Percentiles rank a stretch among this genome's conserved stretches.
phyloP scores from a whole-genome alignment of 1,139 yeast species.

The Sugiyamaella grinbergsii region DNA sequence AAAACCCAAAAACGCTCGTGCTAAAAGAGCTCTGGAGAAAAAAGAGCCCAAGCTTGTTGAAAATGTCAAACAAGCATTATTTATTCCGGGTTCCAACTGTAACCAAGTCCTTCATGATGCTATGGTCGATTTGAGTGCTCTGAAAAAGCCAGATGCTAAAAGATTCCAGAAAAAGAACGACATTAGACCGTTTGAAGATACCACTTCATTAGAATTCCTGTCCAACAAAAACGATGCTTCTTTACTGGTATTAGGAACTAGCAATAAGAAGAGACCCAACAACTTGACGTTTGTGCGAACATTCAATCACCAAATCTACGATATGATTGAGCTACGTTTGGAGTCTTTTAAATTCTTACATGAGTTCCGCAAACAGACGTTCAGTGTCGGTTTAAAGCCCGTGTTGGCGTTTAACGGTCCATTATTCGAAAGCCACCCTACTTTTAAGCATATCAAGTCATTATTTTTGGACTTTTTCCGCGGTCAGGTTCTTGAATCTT shows the following conservation, averaged over 20 bases:
- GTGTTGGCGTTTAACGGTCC: slow-evolving; percentile 94
- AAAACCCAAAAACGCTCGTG: slow-evolving; percentile 92
- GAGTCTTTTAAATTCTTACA: slow-evolving; percentile 67
- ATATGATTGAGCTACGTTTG: slow-evolving; percentile 88
- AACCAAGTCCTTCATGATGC: slow-evolving; percentile 83
- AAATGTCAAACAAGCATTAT: slow-evolving; percentile 85
- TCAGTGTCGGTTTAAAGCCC: slow-evolving; percentile 89
- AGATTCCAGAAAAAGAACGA: slow-evolving; percentile 87
- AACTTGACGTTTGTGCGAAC: slow-evolving; percentile 86
- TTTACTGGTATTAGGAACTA: slow-evolving; percentile 75
- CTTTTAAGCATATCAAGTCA: slow-evolving; percentile 81
- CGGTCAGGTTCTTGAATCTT: slow-evolving; percentile 76
- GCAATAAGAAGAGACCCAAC: slow-evolving; percentile 91
- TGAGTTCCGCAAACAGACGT: slow-evolving; percentile 76
- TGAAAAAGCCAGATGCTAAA: slow-evolving; percentile 89
- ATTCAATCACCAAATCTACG: slow-evolving; percentile 85
- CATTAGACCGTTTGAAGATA: slow-evolving; percentile 90
- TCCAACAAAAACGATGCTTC: slow-evolving; percentile 94
- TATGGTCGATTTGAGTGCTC: slow-evolving; percentile 83
- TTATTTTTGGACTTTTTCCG: slow-evolving; percentile 88
- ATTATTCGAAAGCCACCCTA: slow-evolving; percentile 86
- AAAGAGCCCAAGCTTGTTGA: slow-evolving; percentile 87
- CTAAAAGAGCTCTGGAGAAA: slow-evolving; percentile 90
- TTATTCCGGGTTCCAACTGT: slow-evolving; percentile 85
- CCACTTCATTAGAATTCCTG: slow-evolving; percentile 82